Conservation (phyloP, 2,329 filamentous ascomycete species). For the Aspergillus ustus region DNA sequence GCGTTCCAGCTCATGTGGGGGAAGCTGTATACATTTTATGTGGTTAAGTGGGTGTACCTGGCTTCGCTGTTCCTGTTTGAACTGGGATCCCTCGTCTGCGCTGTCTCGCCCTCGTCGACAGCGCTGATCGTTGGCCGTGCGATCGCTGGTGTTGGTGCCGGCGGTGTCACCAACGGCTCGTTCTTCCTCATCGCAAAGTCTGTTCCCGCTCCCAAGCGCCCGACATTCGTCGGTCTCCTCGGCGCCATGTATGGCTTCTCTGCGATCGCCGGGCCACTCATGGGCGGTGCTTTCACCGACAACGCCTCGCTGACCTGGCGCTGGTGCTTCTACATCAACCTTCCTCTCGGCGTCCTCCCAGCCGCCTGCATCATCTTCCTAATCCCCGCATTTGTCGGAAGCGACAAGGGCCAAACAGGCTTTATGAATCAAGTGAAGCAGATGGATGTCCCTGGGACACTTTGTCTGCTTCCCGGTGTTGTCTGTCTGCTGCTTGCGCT, state of each 20-base stretch:
- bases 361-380: slow-evolving; percentile 2
- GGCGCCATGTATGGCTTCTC: slow-evolving; percentile 8
- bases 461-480: slow-evolving; percentile 9
- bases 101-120: slow-evolving; percentile 23
- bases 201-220: background rate
- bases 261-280: slow-evolving; percentile 9
- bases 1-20: slow-evolving; percentile 14
- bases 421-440: background rate
- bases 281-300: slow-evolving; percentile 21
- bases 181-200: slow-evolving; percentile 4
- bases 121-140: slow-evolving; percentile 30
- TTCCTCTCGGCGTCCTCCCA: slow-evolving; percentile 16
- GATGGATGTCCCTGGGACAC: slow-evolving; percentile 9
- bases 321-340: slow-evolving; percentile 26
- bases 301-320: slow-evolving; percentile 16
- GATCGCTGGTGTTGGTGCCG: slow-evolving; percentile 24
- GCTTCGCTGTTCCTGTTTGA: slow-evolving; percentile 29
- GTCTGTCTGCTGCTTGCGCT: slow-evolving; percentile 22
- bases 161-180: slow-evolving; percentile 1
- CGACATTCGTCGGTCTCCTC: slow-evolving; percentile 4
- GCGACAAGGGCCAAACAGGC: background rate
- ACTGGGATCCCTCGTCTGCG: slow-evolving; percentile 30
- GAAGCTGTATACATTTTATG: slow-evolving; percentile 10
- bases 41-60: slow-evolving; percentile 27
- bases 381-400: background rate